Base-by-base conservation (phyloP, 345 rosid species). In the Eucalyptus sp. region DNA sequence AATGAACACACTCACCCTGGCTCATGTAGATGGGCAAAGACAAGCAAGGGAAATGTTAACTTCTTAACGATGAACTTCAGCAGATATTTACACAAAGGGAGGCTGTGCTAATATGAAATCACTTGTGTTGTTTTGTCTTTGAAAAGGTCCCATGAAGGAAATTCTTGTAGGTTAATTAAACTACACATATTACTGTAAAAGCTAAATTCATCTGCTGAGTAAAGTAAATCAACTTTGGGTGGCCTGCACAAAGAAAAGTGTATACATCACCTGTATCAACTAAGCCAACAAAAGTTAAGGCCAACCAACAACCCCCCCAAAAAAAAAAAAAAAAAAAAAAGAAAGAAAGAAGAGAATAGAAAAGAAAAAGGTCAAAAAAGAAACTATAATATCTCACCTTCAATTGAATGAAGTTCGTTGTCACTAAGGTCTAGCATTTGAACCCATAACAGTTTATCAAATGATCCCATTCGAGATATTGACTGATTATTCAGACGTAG, bases 391-490 rank as follows among this genome's bases (percentile, higher is more conserved):
- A 89, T 64, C 49, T 88, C 93, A 95, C 99, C 99, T 95, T 98
- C 97, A 79, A 96, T 88, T 87, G 99, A 97, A 88, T 51, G 95
- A 64, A 98, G 95, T 88, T 98, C 97, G 80, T 97, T 97, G 90
- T 94, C 93, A 92, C 99, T 94, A 86, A 98, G 96, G 91, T 98
- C 98, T 90, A 97, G 93, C 94, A 95, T 94, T 92, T 95, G 98
- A 87, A 98, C 98, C 98, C 98, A 96, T 89, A 98, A 88, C 50
- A 98, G 92, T 86, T 92, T 96, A 90, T 95, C 94, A 88, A 95
- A 91, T 86, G 94, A 93, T 80, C 98, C 96, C 89, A 95, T 64
- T 86, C 91, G 94, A 66, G 99, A 96, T 88, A 97, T 87, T 50
- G 96, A 95, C 89, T 97, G 90, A 50, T 97, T 95, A 93, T 94